A percentile compares a stretch with the other conserved stretches of the same genome.
phyloP scores from a whole-genome alignment of 2,329 filamentous ascomycete species.

The Penicillium rolfsii region DNA sequence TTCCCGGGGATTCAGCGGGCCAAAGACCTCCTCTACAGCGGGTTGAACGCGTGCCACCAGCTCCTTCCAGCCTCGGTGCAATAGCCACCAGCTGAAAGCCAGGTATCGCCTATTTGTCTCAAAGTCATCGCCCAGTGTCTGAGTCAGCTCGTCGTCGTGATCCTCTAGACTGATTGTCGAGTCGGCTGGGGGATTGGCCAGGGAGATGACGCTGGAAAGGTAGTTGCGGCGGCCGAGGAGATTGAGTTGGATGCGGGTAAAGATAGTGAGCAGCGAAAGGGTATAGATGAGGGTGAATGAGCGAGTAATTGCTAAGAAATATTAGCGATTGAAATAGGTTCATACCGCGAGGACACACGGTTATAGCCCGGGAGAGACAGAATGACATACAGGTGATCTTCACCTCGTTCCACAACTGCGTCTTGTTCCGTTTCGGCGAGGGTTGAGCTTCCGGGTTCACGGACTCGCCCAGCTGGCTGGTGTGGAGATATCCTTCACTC shows the following conservation, averaged over 20 bases:
- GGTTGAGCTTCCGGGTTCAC: constrained; percentile 51
- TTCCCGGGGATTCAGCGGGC: constrained; percentile 84
- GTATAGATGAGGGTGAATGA: constrained; percentile 93
- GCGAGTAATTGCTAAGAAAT: constrained; percentile 74
- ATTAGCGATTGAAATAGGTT: neutral
- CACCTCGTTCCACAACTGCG: constrained; percentile 95
- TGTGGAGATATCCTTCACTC: constrained; percentile 81
- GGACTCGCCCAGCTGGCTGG: constrained; percentile 72
- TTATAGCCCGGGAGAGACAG: neutral
- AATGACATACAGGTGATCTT: constrained; percentile 79
- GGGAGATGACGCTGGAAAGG: constrained; percentile 88
- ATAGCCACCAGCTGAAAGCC: constrained; percentile 96
- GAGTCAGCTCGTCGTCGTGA: constrained; percentile 86
- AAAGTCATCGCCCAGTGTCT: constrained; percentile 87
- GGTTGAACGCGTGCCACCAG: constrained; percentile 78
- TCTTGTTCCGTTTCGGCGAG: constrained; percentile 75
- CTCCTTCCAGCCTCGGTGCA: constrained; percentile 86
- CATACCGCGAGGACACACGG: neutral
- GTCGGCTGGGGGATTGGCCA: constrained; percentile 74
- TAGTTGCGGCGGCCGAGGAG: constrained; percentile 94
- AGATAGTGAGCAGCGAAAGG: constrained; percentile 81
- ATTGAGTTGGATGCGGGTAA: constrained; percentile 95
- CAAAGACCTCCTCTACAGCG: constrained; percentile 89
- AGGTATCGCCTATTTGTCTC: constrained; percentile 94
- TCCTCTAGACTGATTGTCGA: constrained; percentile 88